Conservation (phyloP, 2,329 filamentous ascomycete species). For the Hymenoscyphus fructigenus region DNA sequence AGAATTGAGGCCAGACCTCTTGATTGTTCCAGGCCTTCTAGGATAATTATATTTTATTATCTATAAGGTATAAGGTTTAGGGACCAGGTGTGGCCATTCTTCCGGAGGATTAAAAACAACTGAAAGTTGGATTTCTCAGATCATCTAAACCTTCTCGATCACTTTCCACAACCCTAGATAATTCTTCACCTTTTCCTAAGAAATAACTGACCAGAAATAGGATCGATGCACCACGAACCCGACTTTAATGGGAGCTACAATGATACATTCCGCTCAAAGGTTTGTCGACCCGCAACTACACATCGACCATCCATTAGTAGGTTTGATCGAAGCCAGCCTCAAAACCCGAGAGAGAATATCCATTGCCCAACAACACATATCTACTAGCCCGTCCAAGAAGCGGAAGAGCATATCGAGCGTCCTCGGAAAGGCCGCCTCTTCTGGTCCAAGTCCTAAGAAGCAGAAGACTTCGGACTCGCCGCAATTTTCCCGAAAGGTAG, state of each 20-base stretch:
- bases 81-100: no score
- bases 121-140: no score
- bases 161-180: no score
- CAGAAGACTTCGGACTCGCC: background rate
- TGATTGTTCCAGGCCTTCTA: no score
- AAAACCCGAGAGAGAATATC: constrained; percentile 19
- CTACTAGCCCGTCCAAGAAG: constrained; percentile 8
- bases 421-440: background rate
- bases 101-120: no score
- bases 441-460: background rate
- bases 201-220: no score
- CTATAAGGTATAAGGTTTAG: no score
- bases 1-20: no score
- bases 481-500: no score
- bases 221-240: constrained; percentile 45
- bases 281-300: constrained; percentile 43
- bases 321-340: constrained; percentile 26
- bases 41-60: no score
- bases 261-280: constrained; percentile 54
- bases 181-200: no score
- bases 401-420: constrained; percentile 9
- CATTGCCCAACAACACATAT: background rate
- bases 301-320: constrained; percentile 25
- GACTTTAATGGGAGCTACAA: constrained; percentile 54
- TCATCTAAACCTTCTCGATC: no score